Base-by-base conservation (phyloP, 169 alveolate species). In the Plasmodium vivax region DNA sequence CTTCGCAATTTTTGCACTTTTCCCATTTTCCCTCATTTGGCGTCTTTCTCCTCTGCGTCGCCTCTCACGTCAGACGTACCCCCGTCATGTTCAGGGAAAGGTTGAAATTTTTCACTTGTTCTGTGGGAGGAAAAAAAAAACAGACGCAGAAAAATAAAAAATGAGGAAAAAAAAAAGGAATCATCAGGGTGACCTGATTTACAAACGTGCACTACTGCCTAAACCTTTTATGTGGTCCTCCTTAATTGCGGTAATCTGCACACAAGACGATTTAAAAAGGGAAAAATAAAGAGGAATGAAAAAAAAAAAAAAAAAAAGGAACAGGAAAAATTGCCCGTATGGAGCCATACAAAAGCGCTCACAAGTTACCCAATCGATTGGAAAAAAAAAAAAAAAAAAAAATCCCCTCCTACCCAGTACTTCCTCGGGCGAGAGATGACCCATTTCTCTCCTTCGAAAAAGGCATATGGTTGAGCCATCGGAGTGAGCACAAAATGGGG, bases 381-480 rank as follows among this genome's bases (percentile, higher is more conserved):
- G 34, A 62, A 62, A 68, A 68, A 68, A 38, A 12, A 85, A 71
- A 8, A 23, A 23, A 23, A 23, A 23, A 23, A 23, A 47, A 47
- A 81, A 75, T 3, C 16, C n/a, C 68, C 32, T 12, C 16, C 34
- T 51, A 87, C 93, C 93, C 93, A 87, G 43, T 75, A 75, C 71
- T 87, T 87, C 82, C 81, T 75, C 43, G 85, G 93, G 14, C 87
- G 93, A 75, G 93, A 32, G 82, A n/a, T 36, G 7, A 87, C 71
- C 93, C 93, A 87, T 71, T 58, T 87, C 19, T 87, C 56, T 51
- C 93, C 93, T 87, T 87, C 77, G 43, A 71, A 84, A 83, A 58
- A 4, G 36, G 36, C 10, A 71, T 71, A 45, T 43, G n/a, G 12
- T 56, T 34, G 14, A n/a, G 32, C 19, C 10, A 56, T 83, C 8